phyloP scores from a whole-genome alignment of 148 eudicot genomes.

The Spergularia marina region DNA sequence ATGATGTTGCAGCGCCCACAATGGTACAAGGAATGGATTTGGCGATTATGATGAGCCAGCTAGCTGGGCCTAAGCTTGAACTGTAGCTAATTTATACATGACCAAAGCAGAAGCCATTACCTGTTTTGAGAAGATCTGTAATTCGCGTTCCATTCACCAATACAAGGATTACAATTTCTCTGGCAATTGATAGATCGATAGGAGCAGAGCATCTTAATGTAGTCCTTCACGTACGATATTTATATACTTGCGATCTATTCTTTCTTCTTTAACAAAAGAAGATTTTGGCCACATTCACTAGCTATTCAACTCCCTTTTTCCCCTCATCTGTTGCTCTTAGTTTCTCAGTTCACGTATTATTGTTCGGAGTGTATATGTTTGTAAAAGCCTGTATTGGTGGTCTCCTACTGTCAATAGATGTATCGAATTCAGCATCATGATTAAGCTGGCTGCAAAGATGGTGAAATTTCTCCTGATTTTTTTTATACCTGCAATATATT shows the following conservation, averaged over 20 bases:
- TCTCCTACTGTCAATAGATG: too few species aligned
- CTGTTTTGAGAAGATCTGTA: neutral
- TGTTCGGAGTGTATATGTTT: too few species aligned
- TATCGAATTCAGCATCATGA: too few species aligned
- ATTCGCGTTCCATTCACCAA: neutral
- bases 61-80: constrained; percentile 56
- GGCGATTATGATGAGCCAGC: constrained; percentile 86
- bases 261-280: constrained; percentile 7
- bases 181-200: neutral
- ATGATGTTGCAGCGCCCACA: constrained; percentile 73
- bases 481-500: too few species aligned
- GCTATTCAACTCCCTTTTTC: neutral
- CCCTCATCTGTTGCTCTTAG: neutral
- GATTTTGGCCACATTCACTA: neutral
- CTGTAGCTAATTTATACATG: constrained; percentile 33
- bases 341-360: neutral
- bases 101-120: neutral
- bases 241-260: neutral
- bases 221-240: neutral
- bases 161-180: neutral
- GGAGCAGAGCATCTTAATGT: neutral
- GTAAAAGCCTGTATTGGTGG: too few species aligned
- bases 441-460: too few species aligned
- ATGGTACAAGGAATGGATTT: constrained; percentile 98
- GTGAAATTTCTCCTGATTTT: too few species aligned